Evolutionary conservation across 495 filamentous ascomycete species (phyloP).

Genomic region (Penicillium ochrochloron): DNA sequence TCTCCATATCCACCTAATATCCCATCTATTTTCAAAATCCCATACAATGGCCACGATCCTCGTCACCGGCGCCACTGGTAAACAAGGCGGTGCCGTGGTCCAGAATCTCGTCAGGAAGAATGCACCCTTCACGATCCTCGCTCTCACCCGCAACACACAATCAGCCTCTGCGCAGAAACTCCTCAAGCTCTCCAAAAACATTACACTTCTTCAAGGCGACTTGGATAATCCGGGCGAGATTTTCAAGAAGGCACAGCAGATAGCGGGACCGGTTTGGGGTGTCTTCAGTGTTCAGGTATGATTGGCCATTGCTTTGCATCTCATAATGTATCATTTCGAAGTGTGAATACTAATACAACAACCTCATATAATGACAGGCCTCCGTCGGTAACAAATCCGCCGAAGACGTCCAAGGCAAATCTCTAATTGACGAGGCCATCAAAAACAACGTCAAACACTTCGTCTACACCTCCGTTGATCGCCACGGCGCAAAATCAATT

Average conservation of each 20-base stretch:
- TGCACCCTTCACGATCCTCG: conserved; percentile 64
- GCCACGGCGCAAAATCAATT: conserved; percentile 65
- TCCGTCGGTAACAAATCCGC: conserved; percentile 48
- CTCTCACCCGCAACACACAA: conserved; percentile 64
- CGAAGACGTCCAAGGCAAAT: conserved; percentile 66
- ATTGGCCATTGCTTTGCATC: no score
- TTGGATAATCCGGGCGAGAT: conserved; percentile 54
- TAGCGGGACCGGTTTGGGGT: conserved; percentile 54
- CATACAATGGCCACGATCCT: conserved; percentile 48
- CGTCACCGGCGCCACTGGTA: conserved; percentile 68
- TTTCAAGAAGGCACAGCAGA: conserved; percentile 54
- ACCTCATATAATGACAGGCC: conserved; percentile 36
- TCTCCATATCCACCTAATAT: not conserved
- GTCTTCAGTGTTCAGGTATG: conserved; percentile 52
- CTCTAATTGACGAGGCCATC: conserved; percentile 62
- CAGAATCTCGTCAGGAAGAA: conserved; percentile 54
- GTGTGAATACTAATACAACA: not conserved
- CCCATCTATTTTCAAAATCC: not conserved
- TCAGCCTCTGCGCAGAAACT: conserved; percentile 60
- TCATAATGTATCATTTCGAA: not conserved
- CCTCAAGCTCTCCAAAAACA: conserved; percentile 41
- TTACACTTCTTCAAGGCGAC: conserved; percentile 63
- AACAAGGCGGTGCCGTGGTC: conserved; percentile 70
- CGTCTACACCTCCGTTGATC: conserved; percentile 70
- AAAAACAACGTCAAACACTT: conserved; percentile 62